Evolutionary conservation across 768 basidiomycete species (phyloP).

Genomic region (Mycena rosella): DNA sequence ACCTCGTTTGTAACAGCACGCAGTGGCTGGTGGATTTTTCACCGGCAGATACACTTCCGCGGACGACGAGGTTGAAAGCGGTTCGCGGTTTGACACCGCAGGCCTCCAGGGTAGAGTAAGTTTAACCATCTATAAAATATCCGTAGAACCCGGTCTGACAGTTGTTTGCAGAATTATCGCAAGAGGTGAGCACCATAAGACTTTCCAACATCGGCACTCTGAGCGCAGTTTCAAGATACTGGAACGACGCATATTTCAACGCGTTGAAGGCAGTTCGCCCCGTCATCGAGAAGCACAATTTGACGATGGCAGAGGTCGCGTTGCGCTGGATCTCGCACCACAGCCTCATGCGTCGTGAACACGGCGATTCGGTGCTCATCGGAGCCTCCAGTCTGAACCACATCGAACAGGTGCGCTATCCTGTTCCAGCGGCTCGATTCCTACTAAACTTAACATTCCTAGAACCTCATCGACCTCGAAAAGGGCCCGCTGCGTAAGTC

Average conservation of each 20-base stretch:
- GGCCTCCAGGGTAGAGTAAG: conserved; percentile 60
- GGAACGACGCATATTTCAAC: conserved; percentile 66
- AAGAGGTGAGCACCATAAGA: conserved; percentile 54
- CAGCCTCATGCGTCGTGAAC: conserved; percentile 59
- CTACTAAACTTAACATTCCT: neutral
- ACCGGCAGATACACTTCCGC: conserved; percentile 63
- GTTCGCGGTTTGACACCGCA: conserved; percentile 68
- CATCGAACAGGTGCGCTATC: conserved; percentile 58
- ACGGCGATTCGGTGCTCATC: conserved; percentile 67
- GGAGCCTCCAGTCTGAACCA: conserved; percentile 69
- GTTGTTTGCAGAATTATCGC: conserved; percentile 49
- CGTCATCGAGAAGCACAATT: conserved; percentile 58
- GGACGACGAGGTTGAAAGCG: conserved; percentile 58
- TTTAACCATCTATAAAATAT: too few relatives aligned
- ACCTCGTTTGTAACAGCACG: conserved; percentile 19
- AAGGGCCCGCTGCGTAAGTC: conserved; percentile 67
- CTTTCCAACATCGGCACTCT: too few relatives aligned
- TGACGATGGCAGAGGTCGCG: conserved; percentile 67
- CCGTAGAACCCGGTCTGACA: too few relatives aligned
- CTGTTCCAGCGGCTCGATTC: neutral
- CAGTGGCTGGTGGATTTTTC: conserved; percentile 72
- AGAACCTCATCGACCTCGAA: conserved; percentile 67
- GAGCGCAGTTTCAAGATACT: conserved; percentile 53
- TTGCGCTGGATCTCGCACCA: conserved; percentile 76
- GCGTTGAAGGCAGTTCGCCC: conserved; percentile 59